These are phyloP conservation scores for Agarophyton chilense DNA, from an alignment of 23 red algal genomes.

Conservation along the genomic window DNA sequence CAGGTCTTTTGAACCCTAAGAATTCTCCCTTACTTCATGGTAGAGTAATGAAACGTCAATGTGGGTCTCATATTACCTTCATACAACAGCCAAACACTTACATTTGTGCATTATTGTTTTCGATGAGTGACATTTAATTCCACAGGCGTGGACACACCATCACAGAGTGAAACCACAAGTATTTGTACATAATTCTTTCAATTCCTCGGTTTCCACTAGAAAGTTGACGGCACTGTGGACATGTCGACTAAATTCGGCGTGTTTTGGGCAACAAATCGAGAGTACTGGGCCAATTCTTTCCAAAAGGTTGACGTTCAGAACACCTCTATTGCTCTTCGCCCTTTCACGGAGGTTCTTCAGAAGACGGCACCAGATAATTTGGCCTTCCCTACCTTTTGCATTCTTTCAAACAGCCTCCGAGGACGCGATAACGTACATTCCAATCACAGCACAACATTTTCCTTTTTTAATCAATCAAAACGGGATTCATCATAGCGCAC, in stretches of 20 bases:
- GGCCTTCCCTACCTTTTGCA: constrained; percentile 14
- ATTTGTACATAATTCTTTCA: constrained; percentile 17
- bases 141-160: constrained; percentile 57
- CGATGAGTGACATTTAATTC: constrained; percentile 26
- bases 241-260: background rate
- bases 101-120: constrained; percentile 2
- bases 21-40: background rate
- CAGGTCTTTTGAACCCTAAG: background rate
- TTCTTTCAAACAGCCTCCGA: constrained; percentile 28
- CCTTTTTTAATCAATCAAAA: too few relatives aligned
- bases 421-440: constrained; percentile 51
- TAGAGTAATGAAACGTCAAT: constrained; percentile 16
- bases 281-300: constrained; percentile 15
- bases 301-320: background rate
- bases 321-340: background rate
- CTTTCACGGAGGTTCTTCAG: background rate
- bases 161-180: constrained; percentile 34
- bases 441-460: constrained; percentile 61
- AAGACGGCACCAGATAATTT: constrained; percentile 31
- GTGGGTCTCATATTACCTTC: constrained; percentile 31
- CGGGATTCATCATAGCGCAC: too few relatives aligned
- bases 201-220: background rate
- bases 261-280: constrained; percentile 49
- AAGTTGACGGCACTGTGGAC: constrained; percentile 8
- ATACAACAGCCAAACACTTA: background rate